These are phyloP conservation scores for Pseudozyma sp. DNA, from an alignment of 1,284 basidiomycete genomes.

Conservation along the genomic window DNA sequence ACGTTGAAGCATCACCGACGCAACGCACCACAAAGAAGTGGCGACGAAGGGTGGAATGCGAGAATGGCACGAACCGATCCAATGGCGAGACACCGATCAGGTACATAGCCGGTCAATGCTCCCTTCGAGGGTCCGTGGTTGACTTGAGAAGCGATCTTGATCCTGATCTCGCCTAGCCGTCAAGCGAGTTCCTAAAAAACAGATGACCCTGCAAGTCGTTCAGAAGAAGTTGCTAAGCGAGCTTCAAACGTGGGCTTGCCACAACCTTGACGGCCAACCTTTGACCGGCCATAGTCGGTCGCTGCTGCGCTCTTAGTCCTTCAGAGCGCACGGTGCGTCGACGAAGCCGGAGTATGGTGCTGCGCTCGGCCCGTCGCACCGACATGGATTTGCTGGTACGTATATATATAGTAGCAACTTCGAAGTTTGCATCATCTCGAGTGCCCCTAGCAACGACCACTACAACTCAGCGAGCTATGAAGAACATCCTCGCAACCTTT, in stretches of 20 bases:
- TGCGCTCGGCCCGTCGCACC: not conserved
- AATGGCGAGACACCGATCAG: no score
- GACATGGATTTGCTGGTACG: not conserved
- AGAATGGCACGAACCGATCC: no score
- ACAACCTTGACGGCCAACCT: not conserved
- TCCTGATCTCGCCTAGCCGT: not conserved
- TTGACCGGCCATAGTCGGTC: not conserved
- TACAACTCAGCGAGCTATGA: slow-evolving; percentile 19
- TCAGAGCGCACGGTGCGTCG: not conserved
- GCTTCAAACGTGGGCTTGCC: not conserved
- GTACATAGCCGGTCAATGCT: slow-evolving; percentile 4
- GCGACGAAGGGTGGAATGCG: no score
- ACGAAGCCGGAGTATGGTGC: not conserved
- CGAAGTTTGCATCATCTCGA: no score
- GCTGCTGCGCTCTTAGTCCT: no score
- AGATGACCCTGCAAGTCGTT: not conserved
- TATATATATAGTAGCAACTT: slow-evolving; percentile 1
- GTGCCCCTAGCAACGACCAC: not conserved
- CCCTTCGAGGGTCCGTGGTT: not conserved
- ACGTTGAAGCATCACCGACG: no score
- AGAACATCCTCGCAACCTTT: slow-evolving; percentile 22
- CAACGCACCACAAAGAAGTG: no score
- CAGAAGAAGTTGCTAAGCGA: slow-evolving; percentile 9
- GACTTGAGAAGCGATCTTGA: not conserved
- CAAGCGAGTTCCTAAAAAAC: not conserved